These are phyloP conservation scores for Stagonosporopsis vannaccii DNA, from an alignment of 2,329 filamentous ascomycete species.

Conservation along the genomic window DNA sequence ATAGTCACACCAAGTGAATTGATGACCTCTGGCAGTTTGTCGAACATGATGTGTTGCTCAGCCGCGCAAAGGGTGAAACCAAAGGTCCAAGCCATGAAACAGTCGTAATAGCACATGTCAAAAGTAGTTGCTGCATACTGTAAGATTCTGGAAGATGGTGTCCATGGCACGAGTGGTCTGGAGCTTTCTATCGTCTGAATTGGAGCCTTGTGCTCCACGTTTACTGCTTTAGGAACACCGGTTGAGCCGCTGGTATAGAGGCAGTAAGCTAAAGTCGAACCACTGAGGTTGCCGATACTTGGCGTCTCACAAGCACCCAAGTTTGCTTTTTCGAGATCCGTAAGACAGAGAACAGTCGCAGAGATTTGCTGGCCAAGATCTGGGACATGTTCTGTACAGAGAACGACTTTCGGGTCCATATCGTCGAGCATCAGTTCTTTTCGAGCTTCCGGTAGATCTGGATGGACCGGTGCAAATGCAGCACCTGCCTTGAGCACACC, in stretches of 20 bases:
- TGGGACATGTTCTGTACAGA: conserved; percentile 21
- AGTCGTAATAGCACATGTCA: conserved; percentile 59
- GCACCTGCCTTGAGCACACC: conserved; percentile 52
- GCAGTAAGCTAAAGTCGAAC: conserved; percentile 50
- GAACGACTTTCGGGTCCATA: conserved; percentile 39
- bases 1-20: conserved; percentile 47
- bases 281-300: conserved; percentile 29
- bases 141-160: conserved; percentile 46
- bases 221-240: conserved; percentile 54
- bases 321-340: conserved; percentile 12
- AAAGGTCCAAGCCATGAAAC: conserved; percentile 55
- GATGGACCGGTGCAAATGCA: conserved; percentile 49
- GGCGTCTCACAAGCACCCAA: conserved; percentile 31
- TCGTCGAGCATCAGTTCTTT: conserved; percentile 47
- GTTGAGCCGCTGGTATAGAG: conserved; percentile 56
- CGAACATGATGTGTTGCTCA: conserved; percentile 48
- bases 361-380: background rate
- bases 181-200: conserved; percentile 53
- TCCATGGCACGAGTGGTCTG: conserved; percentile 50
- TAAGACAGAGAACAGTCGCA: conserved; percentile 28
- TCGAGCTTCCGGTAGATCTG: conserved; percentile 43
- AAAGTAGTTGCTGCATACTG: conserved; percentile 55
- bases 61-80: conserved; percentile 54
- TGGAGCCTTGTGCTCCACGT: conserved; percentile 51
- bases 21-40: conserved; percentile 47